A percentile compares a stretch with the other conserved stretches of the same genome.
phyloP scores from a whole-genome alignment of 768 basidiomycete genomes.

The Lactifluus piperatus region DNA sequence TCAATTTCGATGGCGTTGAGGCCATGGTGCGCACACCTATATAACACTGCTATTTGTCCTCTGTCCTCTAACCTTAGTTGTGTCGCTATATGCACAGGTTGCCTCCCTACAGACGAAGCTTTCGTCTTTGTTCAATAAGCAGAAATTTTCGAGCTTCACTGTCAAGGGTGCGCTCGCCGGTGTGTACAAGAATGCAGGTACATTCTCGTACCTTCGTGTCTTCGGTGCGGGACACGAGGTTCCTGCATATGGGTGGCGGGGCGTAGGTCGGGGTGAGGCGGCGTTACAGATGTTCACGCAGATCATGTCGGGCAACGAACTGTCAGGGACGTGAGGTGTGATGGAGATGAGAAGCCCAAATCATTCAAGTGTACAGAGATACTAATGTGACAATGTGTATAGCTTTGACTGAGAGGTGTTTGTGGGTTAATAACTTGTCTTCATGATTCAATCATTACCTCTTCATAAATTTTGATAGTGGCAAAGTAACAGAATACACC shows the following conservation, averaged over 20 bases:
- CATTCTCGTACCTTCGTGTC: slow-evolving; percentile 46
- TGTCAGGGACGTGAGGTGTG: slow-evolving; percentile 23
- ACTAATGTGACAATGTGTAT: too few species aligned
- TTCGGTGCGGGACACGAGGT: slow-evolving; percentile 36
- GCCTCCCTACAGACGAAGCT: slow-evolving; percentile 40
- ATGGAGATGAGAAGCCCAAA: too few species aligned
- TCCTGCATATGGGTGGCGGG: slow-evolving; percentile 26
- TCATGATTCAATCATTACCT: too few species aligned
- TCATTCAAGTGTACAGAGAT: too few species aligned
- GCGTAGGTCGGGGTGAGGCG: slow-evolving; percentile 23
- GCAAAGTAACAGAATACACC: too few species aligned
- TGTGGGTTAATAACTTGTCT: too few species aligned
- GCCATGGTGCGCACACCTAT: slow-evolving; percentile 35
- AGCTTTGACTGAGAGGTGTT: too few species aligned
- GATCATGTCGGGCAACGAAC: slow-evolving; percentile 26
- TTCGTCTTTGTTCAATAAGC: slow-evolving; percentile 33
- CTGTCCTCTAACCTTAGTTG: not conserved
- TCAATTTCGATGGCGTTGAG: slow-evolving; percentile 47
- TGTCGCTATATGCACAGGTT: slow-evolving; percentile 27
- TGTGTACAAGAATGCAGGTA: slow-evolving; percentile 51
- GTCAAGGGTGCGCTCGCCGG: slow-evolving; percentile 44
- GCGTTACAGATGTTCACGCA: slow-evolving; percentile 30
- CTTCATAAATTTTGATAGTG: too few species aligned
- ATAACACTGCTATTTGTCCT: not conserved
- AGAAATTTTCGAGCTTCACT: slow-evolving; percentile 39